A percentile compares a stretch with the other conserved stretches of the same genome.
phyloP scores from a whole-genome alignment of 1,139 yeast species.

The Debaryomyces subglobosus region DNA sequence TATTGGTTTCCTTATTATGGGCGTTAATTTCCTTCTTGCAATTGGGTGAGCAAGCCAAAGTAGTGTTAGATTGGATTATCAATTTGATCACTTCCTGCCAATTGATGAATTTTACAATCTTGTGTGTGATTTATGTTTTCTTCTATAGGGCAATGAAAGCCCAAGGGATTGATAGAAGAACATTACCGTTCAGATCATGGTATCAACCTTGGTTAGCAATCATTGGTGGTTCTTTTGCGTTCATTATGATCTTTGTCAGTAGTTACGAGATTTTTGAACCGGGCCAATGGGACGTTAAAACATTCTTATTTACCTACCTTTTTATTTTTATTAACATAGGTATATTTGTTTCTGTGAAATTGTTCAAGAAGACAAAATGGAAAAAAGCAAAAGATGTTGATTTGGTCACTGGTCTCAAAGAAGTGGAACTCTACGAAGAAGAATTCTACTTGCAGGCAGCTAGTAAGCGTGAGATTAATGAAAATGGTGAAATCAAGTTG shows the following conservation, averaged over 20 bases:
- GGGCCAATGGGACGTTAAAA: slow-evolving; percentile 61
- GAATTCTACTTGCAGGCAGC: slow-evolving; percentile 22
- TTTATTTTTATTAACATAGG: slow-evolving; percentile 66
- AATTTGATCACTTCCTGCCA: slow-evolving; percentile 36
- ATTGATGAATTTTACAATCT: slow-evolving; percentile 30
- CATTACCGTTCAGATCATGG: slow-evolving; percentile 55
- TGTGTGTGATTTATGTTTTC: slow-evolving; percentile 28
- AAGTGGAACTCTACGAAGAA: slow-evolving; percentile 52
- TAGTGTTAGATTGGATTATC: slow-evolving; percentile 36
- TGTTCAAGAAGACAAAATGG: slow-evolving; percentile 55
- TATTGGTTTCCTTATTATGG: slow-evolving; percentile 46
- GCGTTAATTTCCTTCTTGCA: slow-evolving; percentile 48
- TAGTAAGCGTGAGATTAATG: slow-evolving; percentile 15
- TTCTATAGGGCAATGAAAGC: slow-evolving; percentile 33
- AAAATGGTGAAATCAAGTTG: slow-evolving; percentile 18
- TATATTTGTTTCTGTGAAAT: slow-evolving; percentile 60
- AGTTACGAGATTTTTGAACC: slow-evolving; percentile 71
- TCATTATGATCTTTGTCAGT: slow-evolving; percentile 59
- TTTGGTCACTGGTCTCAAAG: slow-evolving; percentile 39
- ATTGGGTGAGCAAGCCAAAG: slow-evolving; percentile 25
- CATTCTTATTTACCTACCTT: slow-evolving; percentile 68
- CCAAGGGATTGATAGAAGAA: slow-evolving; percentile 58
- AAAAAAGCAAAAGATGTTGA: slow-evolving; percentile 51
- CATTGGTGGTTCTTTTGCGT: slow-evolving; percentile 32
- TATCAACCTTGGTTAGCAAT: slow-evolving; percentile 47